These are phyloP conservation scores for Aurantiochytrium sp. DNA, from an alignment of 108 stramenopile species.

Conservation along the genomic window DNA sequence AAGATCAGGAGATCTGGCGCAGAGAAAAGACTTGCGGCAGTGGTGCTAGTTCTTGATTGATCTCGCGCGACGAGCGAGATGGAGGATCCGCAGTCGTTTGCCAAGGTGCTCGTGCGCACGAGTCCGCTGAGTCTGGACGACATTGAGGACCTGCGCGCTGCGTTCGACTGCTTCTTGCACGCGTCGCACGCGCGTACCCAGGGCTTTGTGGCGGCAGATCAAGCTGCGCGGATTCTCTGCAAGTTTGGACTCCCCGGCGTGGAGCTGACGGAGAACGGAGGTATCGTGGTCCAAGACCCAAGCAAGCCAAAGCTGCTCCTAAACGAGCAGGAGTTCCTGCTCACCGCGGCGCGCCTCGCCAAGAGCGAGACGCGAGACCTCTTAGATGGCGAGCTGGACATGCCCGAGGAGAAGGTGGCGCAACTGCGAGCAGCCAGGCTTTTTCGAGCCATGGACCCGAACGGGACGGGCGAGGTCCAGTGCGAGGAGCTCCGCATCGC, in stretches of 20 bases:
- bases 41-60: no score
- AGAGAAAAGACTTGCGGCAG: no score
- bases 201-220: background rate
- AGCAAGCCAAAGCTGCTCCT: background rate
- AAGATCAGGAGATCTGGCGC: no score
- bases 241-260: background rate
- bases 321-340: background rate
- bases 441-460: background rate
- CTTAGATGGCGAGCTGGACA: background rate
- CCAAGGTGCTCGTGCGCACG: background rate
- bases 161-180: background rate
- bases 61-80: no score
- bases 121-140: background rate
- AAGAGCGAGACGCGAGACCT: background rate
- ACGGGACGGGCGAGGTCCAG: background rate
- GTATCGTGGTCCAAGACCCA: background rate
- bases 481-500: background rate
- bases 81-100: background rate
- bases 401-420: background rate
- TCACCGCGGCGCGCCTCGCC: background rate
- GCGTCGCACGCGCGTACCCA: background rate
- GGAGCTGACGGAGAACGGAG: conserved; percentile 10
- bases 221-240: background rate
- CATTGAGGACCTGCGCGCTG: background rate
- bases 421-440: background rate